Conservation (phyloP, 768 basidiomycete species). For the Russula ochroleuca region DNA sequence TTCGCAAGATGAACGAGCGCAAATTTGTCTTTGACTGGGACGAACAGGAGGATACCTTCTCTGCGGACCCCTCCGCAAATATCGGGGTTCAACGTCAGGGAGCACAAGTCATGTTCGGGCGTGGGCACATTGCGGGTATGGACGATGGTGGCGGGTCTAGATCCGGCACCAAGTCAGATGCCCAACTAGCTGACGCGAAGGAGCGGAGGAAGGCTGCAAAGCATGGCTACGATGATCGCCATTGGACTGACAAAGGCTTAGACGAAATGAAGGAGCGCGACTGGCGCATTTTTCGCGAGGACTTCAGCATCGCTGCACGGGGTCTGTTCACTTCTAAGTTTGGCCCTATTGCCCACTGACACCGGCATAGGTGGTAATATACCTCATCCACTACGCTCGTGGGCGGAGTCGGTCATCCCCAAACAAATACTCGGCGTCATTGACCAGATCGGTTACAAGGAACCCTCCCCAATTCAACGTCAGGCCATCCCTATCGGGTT, state of each 20-base stretch:
- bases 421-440: constrained; percentile 74
- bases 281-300: constrained; percentile 98
- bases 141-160: constrained; percentile 58
- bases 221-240: constrained; percentile 84
- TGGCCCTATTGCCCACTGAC: constrained; percentile 11
- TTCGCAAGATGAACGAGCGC: constrained; percentile 91
- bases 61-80: constrained; percentile 68
- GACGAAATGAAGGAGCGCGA: constrained; percentile 95
- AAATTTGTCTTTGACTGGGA: constrained; percentile 99
- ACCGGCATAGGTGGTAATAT: constrained; percentile 71
- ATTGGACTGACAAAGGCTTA: constrained; percentile 95
- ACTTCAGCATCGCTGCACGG: constrained; percentile 92
- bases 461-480: constrained; percentile 94
- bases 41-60: constrained; percentile 89
- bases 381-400: constrained; percentile 88
- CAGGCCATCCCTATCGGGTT: constrained; percentile 99
- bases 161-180: constrained; percentile 35
- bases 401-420: constrained; percentile 86
- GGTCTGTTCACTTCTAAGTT: constrained; percentile 43
- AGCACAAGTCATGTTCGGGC: constrained; percentile 84
- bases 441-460: constrained; percentile 91
- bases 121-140: constrained; percentile 81
- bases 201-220: constrained; percentile 80
- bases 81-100: constrained; percentile 70
- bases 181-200: constrained; percentile 71